Evolutionary conservation across 768 basidiomycete genomes (phyloP), one percentile per base, ranked within the genome.

Genomic region (Trametes gibbosa): DNA sequence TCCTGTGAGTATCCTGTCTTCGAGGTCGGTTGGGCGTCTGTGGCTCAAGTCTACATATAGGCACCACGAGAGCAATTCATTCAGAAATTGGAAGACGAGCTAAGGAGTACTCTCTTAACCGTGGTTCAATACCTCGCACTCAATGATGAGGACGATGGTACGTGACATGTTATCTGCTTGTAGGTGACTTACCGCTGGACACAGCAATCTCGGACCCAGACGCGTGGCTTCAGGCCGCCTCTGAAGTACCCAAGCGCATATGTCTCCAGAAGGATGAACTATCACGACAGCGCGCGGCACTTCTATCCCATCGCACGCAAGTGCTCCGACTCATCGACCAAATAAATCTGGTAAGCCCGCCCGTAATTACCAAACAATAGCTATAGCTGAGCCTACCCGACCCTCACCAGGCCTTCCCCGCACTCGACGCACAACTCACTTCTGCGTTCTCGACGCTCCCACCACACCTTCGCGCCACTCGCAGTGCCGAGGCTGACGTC

Each of bases 401-500:
- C 42, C 23, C 1, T 32, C n/a, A 23, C 14, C 56, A 76, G 77
- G 61, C 70, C 14, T 73, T 77, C 53, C 67, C 66, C 2, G 65
- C 65, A 6, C 69, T 79, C 6, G 69, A 75, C 59, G 53, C 63
- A 2, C 58, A 68, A 21, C 71, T 79, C 1, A 42, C 67, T 1
- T 39, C 62, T 1, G 68, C 71, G 13, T 56, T 77, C 24, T 34
- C 64, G 4, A 70, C 57, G 2, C 63, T 76, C 62, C 64, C 73
- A 61, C 55, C 73, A 45, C 45, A 69, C 37, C 65, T 75, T 41
- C 64, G 65, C 54, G 61, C 68, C 2, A 63, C 71, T 34, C 74
- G 71, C 21, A 58, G 69, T 2, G 78, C 79, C 4, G 66, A 70
- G 0, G 67, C 73, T 42, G 78, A 79, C 42, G 72, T 80, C 39